These are phyloP conservation scores for Leucogyrophana mollusca DNA, from an alignment of 768 basidiomycete genomes.

Conservation along the genomic window DNA sequence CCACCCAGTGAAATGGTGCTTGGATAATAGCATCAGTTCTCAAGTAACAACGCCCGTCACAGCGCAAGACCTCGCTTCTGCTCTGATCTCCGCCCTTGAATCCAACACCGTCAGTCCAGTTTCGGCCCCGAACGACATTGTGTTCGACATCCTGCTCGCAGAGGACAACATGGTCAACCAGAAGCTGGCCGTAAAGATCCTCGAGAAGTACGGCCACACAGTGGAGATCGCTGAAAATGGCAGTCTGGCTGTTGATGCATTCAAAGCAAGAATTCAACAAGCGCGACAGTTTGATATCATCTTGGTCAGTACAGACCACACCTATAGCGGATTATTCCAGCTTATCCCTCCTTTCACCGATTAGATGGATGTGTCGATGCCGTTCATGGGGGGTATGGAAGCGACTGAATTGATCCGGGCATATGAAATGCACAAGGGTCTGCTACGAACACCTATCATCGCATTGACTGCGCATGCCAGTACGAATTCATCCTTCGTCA, in stretches of 20 bases:
- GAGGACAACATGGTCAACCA: slow-evolving; percentile 97
- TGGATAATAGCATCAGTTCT: slow-evolving; percentile 94
- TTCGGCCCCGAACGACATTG: slow-evolving; percentile 79
- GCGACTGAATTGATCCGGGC: slow-evolving; percentile 90
- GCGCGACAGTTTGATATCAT: slow-evolving; percentile 87
- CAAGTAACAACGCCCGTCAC: slow-evolving; percentile 91
- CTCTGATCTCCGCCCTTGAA: slow-evolving; percentile 91
- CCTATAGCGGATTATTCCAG: slow-evolving; percentile 4
- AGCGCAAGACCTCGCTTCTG: slow-evolving; percentile 86
- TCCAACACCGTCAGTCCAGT: slow-evolving; percentile 91
- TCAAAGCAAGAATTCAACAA: slow-evolving; percentile 73
- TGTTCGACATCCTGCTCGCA: slow-evolving; percentile 91
- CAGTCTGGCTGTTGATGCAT: slow-evolving; percentile 87
- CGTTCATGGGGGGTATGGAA: slow-evolving; percentile 98
- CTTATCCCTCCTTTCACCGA: background rate
- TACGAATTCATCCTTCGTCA: slow-evolving; percentile 40
- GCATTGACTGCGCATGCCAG: slow-evolving; percentile 97
- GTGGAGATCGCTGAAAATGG: slow-evolving; percentile 99
- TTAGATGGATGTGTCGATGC: slow-evolving; percentile 98
- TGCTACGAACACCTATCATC: slow-evolving; percentile 85
- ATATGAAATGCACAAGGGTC: slow-evolving; percentile 71
- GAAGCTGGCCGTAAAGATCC: slow-evolving; percentile 93
- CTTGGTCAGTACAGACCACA: slow-evolving; percentile 55
- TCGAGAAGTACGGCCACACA: slow-evolving; percentile 93
- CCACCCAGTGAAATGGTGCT: slow-evolving; percentile 84